phyloP scores from a whole-genome alignment of 495 filamentous ascomycete genomes.

The Bacidia rubella region DNA sequence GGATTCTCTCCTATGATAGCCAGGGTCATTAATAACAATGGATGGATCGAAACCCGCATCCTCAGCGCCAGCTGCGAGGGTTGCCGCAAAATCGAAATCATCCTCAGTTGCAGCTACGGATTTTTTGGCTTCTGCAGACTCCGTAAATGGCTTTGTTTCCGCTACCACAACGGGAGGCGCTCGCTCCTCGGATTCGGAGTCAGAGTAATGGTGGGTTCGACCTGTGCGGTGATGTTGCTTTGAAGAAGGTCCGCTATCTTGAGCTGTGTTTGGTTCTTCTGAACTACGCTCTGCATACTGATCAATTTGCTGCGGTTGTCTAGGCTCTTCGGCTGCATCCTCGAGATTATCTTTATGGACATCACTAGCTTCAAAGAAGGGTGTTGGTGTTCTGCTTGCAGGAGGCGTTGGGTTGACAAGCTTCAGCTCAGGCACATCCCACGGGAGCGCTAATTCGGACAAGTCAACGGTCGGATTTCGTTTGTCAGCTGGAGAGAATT shows the following conservation, averaged over 20 bases:
- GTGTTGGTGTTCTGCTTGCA: conserved; percentile 32
- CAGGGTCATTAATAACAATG: conserved; percentile 52
- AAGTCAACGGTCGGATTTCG: conserved; percentile 10
- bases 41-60: conserved; percentile 58
- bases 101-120: conserved; percentile 27
- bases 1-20: conserved; percentile 48
- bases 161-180: neutral
- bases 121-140: conserved; percentile 8
- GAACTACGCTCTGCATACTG: neutral
- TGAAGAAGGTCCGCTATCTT: conserved; percentile 19
- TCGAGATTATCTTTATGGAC: conserved; percentile 15
- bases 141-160: neutral
- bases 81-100: conserved; percentile 56
- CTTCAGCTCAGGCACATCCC: conserved; percentile 34
- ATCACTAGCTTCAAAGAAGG: conserved; percentile 18
- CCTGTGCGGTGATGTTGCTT: neutral
- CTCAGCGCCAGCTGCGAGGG: conserved; percentile 53
- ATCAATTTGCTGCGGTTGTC: conserved; percentile 46
- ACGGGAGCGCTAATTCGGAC: conserved; percentile 27
- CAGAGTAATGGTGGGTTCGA: neutral
- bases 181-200: neutral
- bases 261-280: conserved; percentile 46
- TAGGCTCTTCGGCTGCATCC: conserved; percentile 13
- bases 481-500: conserved; percentile 17
- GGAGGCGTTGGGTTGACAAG: conserved; percentile 40